These are phyloP conservation scores for Toxoplasma gondii DNA, from an alignment of 169 alveolate genomes.

Conservation along the genomic window DNA sequence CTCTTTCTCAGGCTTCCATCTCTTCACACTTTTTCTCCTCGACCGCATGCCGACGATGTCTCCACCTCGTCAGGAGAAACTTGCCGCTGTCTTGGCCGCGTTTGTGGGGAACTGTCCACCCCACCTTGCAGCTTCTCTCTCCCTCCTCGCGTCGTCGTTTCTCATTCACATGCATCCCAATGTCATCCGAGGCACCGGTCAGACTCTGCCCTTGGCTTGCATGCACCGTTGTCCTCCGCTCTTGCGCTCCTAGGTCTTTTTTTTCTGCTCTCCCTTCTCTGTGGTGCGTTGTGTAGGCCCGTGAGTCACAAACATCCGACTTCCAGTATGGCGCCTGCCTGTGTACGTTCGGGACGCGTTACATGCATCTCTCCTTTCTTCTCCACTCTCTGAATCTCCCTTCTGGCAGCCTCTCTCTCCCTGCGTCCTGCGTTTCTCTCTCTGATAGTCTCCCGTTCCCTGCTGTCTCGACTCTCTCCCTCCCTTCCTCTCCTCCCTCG, in stretches of 20 bases:
- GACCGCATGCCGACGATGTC: conserved; percentile 5
- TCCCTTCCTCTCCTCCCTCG: neutral
- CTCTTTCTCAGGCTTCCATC: neutral
- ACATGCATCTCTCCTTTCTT: no score
- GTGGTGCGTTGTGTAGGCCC: neutral
- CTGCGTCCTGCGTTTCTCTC: neutral
- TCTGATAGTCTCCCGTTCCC: no score
- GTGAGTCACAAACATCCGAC: neutral
- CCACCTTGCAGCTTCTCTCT: neutral
- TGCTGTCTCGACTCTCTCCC: neutral
- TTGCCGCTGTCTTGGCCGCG: neutral
- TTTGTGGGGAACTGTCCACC: neutral
- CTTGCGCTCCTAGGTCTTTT: neutral
- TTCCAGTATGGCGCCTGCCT: no score
- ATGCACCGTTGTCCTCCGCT: neutral
- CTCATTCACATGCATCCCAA: neutral
- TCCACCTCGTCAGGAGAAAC: neutral
- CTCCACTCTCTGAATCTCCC: no score
- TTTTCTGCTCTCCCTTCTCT: neutral
- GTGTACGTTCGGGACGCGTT: no score
- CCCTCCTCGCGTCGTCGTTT: conserved; percentile 14
- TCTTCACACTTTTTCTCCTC: neutral
- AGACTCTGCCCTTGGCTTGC: neutral
- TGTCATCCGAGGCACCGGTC: neutral
- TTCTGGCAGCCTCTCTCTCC: no score